Percentiles rank a stretch among this genome's conserved stretches.
phyloP scores from a whole-genome alignment of 2,329 filamentous ascomycete species.

The Didymella exigua region DNA sequence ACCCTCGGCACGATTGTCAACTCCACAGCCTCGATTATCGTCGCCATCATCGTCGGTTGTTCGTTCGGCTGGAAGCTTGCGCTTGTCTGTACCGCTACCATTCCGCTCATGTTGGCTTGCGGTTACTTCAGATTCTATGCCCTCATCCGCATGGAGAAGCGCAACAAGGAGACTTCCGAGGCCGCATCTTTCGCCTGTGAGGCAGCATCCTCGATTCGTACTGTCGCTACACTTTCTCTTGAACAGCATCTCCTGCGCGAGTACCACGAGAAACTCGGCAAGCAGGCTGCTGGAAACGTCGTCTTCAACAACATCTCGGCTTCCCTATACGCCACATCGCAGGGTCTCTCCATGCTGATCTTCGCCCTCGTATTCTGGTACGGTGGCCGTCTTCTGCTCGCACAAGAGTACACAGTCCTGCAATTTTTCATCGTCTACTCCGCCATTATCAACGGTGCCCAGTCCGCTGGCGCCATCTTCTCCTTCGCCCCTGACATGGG shows the following conservation, averaged over 20 bases:
- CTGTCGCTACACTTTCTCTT: constrained; percentile 88
- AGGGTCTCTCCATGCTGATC: constrained; percentile 68
- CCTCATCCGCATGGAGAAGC: constrained; percentile 78
- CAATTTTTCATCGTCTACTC: constrained; percentile 94
- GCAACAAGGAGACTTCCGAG: constrained; percentile 77
- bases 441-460: constrained; percentile 86
- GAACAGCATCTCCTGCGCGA: constrained; percentile 78
- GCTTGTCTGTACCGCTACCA: constrained; percentile 78
- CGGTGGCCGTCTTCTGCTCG: constrained; percentile 40
- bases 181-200: constrained; percentile 93
- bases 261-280: constrained; percentile 73
- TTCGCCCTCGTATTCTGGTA: constrained; percentile 49
- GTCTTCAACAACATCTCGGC: constrained; percentile 78
- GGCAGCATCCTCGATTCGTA: constrained; percentile 90
- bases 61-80: constrained; percentile 87
- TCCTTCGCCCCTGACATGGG: constrained; percentile 96
- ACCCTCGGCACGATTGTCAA: constrained; percentile 87
- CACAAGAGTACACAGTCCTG: constrained; percentile 68
- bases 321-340: constrained; percentile 79
- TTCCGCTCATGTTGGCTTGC: constrained; percentile 77
- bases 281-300: constrained; percentile 72
- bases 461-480: constrained; percentile 91
- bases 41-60: constrained; percentile 71
- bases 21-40: constrained; percentile 76
- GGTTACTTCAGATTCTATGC: constrained; percentile 89